phyloP scores from a whole-genome alignment of 78 protist genomes.

The Mantamonas sphyraenae region DNA sequence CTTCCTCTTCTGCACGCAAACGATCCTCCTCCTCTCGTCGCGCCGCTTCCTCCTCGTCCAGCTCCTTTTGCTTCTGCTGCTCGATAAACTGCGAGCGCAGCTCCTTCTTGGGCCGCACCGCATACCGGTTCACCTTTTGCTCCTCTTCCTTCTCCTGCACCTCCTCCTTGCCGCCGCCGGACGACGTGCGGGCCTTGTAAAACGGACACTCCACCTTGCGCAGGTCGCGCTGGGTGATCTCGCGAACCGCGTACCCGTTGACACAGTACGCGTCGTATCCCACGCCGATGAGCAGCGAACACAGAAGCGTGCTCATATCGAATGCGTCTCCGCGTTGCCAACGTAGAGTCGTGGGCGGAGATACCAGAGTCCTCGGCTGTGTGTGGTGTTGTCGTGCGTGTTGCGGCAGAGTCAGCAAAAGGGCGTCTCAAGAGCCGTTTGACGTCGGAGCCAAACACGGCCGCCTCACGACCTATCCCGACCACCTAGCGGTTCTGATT shows the following conservation, averaged over 20 bases:
- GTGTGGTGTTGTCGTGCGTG: no score
- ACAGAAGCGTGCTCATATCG: slow-evolving; percentile 37
- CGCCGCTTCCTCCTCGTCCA: background rate
- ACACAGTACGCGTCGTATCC: slow-evolving; percentile 73
- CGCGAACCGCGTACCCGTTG: slow-evolving; percentile 54
- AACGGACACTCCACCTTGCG: background rate
- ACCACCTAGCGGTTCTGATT: no score
- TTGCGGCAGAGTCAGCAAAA: no score
- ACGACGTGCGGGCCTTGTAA: no score
- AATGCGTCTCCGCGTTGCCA: slow-evolving; percentile 56
- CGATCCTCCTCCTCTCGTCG: background rate
- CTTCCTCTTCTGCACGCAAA: slow-evolving; percentile 10
- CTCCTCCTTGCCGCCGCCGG: no score
- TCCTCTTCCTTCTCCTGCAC: background rate
- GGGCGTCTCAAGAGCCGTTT: no score
- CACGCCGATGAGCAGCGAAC: slow-evolving; percentile 55
- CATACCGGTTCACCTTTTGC: background rate
- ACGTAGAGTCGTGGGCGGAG: slow-evolving; percentile 34
- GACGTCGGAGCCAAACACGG: no score
- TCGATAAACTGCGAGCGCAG: background rate
- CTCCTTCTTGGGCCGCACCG: background rate
- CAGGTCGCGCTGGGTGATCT: background rate
- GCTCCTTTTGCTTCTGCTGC: no score
- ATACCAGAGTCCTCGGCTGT: slow-evolving; percentile 23
- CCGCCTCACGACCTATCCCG: no score